Evolutionary conservation across 306 rosid species (phyloP), one percentile per base, ranked within the genome.

Genomic region (Sphenostylis stenocarpa): DNA sequence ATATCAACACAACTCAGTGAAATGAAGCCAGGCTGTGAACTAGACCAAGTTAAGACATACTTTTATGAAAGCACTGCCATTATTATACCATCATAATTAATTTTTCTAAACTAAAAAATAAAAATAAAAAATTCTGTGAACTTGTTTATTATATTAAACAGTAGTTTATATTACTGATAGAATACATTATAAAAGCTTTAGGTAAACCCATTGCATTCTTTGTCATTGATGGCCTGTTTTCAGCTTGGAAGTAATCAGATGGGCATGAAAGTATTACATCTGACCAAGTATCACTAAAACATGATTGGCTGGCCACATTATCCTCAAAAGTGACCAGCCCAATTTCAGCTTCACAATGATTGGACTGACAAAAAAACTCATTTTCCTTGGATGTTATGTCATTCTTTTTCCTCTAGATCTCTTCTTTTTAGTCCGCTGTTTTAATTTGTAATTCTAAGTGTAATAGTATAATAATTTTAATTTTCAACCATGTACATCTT

Each of bases 1-100:
- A 9, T 52, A 55, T 21, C 60, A 61, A 80, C 68, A 66, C 13
- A 70, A 36, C 57, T 55, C 49, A 58, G 34, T 48, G 31, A 72
- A 75, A 84, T 76, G 39, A 79, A 58, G 64, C 48, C 11, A 70
- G 69, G 57, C 33, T 55, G 26, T 3, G 75, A 64, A 47, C 47
- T 55, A 47, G 20, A 69, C 60, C 60, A 61, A 12, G 44, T 53
- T 31, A 33, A 53, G 45, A 44, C 47, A 72, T 77, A 45, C 5
- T 7, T 53, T 11, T 17, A 44, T 29, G 51, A 33, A 44, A 76
- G 29, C 7, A 29, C 36, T 65, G 7, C 9, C 23, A 29, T 9
- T 58, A 65, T 47, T 45, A 67, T 20, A 23, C 77, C 78, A 77
- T 12, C 45, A 34, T 28, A 56, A 53, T 77, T 73, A 76, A 62